Evolutionary conservation across 225 moss, liverwort and hornwort genomes (phyloP).

Genomic region (Physcomitrellopsis africana): DNA sequence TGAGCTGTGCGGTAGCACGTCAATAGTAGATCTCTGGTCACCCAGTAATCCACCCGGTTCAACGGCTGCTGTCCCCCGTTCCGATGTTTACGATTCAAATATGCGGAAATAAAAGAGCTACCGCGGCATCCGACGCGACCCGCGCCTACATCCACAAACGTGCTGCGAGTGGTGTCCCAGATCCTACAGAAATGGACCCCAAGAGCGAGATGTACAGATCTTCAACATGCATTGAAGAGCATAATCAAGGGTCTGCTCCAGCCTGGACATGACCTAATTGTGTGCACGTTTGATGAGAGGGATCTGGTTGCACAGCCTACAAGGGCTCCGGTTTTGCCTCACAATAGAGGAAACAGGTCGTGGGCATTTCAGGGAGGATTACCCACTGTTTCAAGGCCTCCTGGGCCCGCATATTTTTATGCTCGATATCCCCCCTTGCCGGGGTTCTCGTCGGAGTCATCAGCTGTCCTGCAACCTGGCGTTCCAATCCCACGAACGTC

Average conservation of each 20-base stretch:
- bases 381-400: neutral
- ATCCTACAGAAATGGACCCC: constrained; percentile 25
- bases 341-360: constrained; percentile 23
- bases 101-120: constrained; percentile 26
- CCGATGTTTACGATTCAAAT: constrained; percentile 20
- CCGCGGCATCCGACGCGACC: constrained; percentile 31
- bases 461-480: neutral
- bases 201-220: constrained; percentile 16
- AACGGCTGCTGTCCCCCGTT: neutral
- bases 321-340: constrained; percentile 33
- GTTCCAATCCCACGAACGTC: neutral
- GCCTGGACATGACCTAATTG: constrained; percentile 21
- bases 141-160: constrained; percentile 36
- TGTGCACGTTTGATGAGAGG: constrained; percentile 43
- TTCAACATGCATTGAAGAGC: constrained; percentile 11
- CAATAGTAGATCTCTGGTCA: constrained; percentile 33
- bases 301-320: constrained; percentile 22
- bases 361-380: constrained; percentile 8
- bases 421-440: neutral
- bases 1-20: constrained; percentile 21
- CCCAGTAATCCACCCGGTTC: constrained; percentile 24
- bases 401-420: constrained; percentile 32
- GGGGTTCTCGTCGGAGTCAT: neutral
- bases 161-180: constrained; percentile 34
- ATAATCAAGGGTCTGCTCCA: constrained; percentile 11